Base-by-base conservation (phyloP, 2,329 filamentous ascomycete species). In the Scorias spongiosa region DNA sequence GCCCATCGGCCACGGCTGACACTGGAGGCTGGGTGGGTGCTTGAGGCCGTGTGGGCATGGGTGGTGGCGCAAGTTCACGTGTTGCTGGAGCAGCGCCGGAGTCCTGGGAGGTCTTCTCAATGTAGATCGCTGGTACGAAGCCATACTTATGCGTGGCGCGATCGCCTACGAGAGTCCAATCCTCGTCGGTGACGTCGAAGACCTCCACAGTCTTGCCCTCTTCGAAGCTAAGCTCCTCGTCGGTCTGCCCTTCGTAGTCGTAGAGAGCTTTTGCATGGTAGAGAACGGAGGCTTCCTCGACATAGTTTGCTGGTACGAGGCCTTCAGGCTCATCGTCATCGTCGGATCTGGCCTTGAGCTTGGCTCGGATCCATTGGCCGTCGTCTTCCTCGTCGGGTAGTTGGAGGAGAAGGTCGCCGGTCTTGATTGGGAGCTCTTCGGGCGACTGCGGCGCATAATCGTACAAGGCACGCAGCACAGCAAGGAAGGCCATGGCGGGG, bases 281-380 rank as follows among this genome's bases (percentile, higher is more conserved):
- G 48, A 76, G 64, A 18, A 83, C 75, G 55, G 73, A 67, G 46
- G 80, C 80, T 79, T 93, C 79, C 69, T 95, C 82, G 45, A 98
- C 74, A 62, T 98, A 98, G 63, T 95, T 98, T 60, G 84, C 88
- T 11, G 91, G 91, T 47, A 98, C 80, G 59, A 95, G 66, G 47
- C 88, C 88, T 54, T 86, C 78, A 2, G 88, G 88, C 65, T 95
- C 88, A 38, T 94, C 88, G 37, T 93, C 87, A 38, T 93, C 87
- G 32, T 88, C 84, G n/a, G 54, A 55, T 20, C 70, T 74, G 29
- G 75, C 76, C 50, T 87, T 86, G 71, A 91, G 93, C 72, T 93
- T 94, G 71, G 93, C 94, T 40, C 84, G 86, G 63, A 81, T 91
- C 91, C 91, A 96, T 91, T 91, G 96, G 60, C 86, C 78, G 62